These are phyloP conservation scores for Hagleromyces aurorensis DNA, from an alignment of 805 yeast species.

Conservation along the genomic window DNA sequence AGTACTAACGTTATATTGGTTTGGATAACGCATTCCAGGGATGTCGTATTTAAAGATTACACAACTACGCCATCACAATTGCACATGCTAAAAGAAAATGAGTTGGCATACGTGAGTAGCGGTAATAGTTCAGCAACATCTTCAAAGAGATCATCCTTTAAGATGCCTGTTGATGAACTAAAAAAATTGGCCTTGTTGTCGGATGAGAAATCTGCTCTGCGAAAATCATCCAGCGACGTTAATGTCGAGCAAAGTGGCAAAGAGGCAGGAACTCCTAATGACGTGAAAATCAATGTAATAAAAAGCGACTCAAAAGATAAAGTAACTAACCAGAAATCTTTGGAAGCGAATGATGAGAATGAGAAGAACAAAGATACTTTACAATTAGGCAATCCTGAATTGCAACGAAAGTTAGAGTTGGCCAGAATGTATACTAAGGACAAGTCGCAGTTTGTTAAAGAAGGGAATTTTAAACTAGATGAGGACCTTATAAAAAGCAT, in stretches of 20 bases:
- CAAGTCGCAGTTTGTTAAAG: conserved; percentile 29
- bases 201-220: conserved; percentile 1
- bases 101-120: conserved; percentile 25
- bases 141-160: conserved; percentile 21
- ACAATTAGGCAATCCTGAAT: conserved; percentile 13
- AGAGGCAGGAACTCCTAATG: conserved; percentile 7
- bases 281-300: conserved; percentile 2
- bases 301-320: conserved; percentile 3
- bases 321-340: conserved; percentile 5
- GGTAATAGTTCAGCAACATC: conserved; percentile 23
- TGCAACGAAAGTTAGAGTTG: conserved; percentile 22
- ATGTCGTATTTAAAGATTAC: conserved; percentile 28
- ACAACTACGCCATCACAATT: conserved; percentile 35
- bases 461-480: conserved; percentile 29
- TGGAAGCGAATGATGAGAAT: conserved; percentile 2
- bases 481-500: conserved; percentile 26
- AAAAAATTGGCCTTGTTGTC: conserved; percentile 9
- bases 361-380: conserved; percentile 1
- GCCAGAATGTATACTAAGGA: conserved; percentile 26
- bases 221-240: no score
- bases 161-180: conserved; percentile 16
- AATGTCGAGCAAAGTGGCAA: conserved; percentile 4
- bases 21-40: conserved; percentile 83
- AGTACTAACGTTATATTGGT: conserved; percentile 50
- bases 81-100: conserved; percentile 34